Base-by-base conservation (phyloP, 768 basidiomycete genomes). In the Clitopilus passeckerianus region DNA sequence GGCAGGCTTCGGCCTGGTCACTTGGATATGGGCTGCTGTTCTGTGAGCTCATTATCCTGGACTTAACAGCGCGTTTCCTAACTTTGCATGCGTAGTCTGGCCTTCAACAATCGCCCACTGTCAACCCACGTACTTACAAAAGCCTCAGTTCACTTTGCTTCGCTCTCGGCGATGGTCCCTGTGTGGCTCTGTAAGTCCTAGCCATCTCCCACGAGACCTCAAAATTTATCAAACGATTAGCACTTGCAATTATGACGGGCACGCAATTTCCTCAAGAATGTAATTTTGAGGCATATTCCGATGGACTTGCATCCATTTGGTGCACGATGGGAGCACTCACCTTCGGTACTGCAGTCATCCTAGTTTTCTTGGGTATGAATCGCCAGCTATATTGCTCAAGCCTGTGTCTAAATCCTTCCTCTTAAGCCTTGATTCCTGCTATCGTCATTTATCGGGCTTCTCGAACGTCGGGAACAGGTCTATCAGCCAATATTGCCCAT, bases 71-170 rank as follows among this genome's bases (percentile, higher is more conserved):
- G 37, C n/a, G 5, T 4, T 12, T n/a, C 10, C 37, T 15, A 15
- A 41, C 10, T 5, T n/a, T 41, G 14, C 37, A 5, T 15, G n/a
- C 37, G 5, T 53, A 63, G 61, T 18, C 41, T 64, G 16, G 20
- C 61, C 12, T 64, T 57, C 46, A 66, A 62, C 55, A 62, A 66
- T 54, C 56, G 54, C 18, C 66, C 62, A 6, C 24, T 62, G 0
- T 65, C 66, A n/a, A 67, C 61, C 0, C 64, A 68, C 23, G 33
- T 53, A n/a, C 50, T 46, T 16, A 63, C 61, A 10, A 44, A 53
- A 12, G 46, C 64, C 43, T 67, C 61, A 3, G 37, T 52, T 18
- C 66, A 70, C 53, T 63, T 63, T 12, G 8, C 16, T 27, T 66
- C 65, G 2, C 54, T 66, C 10, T 34, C 46, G 24, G 23, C 55